Conservation (phyloP, 2,329 filamentous ascomycete genomes). For the Exophiala lecanii-corni region DNA sequence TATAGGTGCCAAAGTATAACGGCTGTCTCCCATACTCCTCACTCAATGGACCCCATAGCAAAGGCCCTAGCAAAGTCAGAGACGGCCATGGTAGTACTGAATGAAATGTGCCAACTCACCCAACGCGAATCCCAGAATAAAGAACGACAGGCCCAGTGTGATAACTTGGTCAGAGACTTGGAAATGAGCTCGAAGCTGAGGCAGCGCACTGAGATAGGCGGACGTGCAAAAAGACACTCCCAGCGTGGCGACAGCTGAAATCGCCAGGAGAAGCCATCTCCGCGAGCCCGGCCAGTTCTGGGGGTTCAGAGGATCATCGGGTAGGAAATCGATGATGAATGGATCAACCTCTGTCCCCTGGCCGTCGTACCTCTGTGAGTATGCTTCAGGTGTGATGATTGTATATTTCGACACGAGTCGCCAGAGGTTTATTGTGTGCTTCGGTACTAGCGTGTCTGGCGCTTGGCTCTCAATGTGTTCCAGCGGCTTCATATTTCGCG, state of each 20-base stretch:
- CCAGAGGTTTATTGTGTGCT: neutral
- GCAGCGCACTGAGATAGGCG: constrained; percentile 1
- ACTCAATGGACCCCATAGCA: constrained; percentile 43
- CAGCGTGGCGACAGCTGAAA: neutral
- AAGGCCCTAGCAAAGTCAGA: constrained; percentile 31
- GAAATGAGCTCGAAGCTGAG: constrained; percentile 2
- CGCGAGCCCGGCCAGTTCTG: constrained; percentile 45
- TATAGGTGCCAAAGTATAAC: constrained; percentile 26
- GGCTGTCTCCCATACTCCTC: constrained; percentile 47
- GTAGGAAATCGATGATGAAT: neutral
- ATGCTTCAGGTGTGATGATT: constrained; percentile 1
- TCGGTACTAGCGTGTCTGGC: neutral
- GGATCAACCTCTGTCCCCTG: neutral
- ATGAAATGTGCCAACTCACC: no score
- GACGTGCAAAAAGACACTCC: constrained; percentile 1
- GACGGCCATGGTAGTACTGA: no score
- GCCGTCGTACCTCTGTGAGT: neutral
- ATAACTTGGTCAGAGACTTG: constrained; percentile 1
- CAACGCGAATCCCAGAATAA: constrained; percentile 42
- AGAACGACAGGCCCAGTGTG: constrained; percentile 34
- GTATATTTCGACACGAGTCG: neutral
- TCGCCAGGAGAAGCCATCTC: constrained; percentile 31
- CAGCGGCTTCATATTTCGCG: constrained; percentile 1
- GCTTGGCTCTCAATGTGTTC: neutral
- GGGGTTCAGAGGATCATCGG: constrained; percentile 31